These are phyloP conservation scores for Dryas drummondii DNA, from an alignment of 306 rosid genomes.

Conservation along the genomic window DNA sequence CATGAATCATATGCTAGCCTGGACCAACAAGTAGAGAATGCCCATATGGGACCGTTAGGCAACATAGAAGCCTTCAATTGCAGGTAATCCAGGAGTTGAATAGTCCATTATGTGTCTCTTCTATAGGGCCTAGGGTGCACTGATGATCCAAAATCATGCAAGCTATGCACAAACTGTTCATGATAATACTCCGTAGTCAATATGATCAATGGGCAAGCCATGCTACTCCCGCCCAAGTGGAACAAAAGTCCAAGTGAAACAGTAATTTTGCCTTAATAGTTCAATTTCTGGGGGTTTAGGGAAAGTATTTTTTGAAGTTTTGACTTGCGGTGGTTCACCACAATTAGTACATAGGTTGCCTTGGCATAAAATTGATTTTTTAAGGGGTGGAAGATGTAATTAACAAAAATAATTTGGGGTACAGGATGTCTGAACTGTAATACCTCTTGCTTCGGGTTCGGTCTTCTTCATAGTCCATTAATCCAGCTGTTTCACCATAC, in stretches of 20 bases:
- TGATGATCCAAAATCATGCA: neutral
- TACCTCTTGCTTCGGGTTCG: constrained; percentile 21
- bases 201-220: neutral
- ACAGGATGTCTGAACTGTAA: neutral
- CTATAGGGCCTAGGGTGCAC: neutral
- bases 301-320: neutral
- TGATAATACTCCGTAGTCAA: neutral
- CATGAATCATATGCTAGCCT: neutral
- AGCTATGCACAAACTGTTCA: neutral
- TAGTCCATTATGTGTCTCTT: neutral
- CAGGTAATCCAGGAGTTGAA: constrained; percentile 1
- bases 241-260: neutral
- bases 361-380: neutral
- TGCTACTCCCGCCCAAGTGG: neutral
- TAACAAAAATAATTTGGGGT: neutral
- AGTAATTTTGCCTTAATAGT: neutral
- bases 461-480: constrained; percentile 28
- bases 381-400: neutral
- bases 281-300: neutral
- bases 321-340: neutral
- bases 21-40: neutral
- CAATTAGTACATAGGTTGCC: neutral
- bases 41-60: neutral
- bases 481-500: constrained; percentile 14
- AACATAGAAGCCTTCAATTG: neutral